Evolutionary conservation across 1,284 basidiomycete genomes (phyloP).

Genomic region (Ceratobasidium papillatum): DNA sequence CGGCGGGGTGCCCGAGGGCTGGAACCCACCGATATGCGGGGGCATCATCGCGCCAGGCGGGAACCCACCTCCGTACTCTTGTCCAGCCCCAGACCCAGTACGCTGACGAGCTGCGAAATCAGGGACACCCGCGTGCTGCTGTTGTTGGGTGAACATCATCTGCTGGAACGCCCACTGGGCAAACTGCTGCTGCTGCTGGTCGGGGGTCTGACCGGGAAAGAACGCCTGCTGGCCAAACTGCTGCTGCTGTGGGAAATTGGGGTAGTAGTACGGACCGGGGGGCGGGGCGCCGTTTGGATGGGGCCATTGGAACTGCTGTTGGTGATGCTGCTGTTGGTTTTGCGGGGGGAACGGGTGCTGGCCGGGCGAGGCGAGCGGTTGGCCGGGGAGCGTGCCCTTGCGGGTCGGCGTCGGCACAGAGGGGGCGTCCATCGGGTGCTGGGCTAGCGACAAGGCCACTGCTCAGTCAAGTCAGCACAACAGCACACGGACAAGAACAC

Average conservation of each 20-base stretch:
- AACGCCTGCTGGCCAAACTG: conserved; percentile 54
- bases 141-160: conserved; percentile 78
- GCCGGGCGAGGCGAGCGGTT: conserved; percentile 10
- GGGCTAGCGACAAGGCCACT: conserved; percentile 39
- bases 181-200: conserved; percentile 64
- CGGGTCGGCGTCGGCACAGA: conserved; percentile 18
- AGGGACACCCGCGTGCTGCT: conserved; percentile 53
- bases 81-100: conserved; percentile 26
- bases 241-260: conserved; percentile 10
- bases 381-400: conserved; percentile 22
- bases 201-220: conserved; percentile 64
- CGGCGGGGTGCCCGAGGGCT: conserved; percentile 50
- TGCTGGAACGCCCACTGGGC: conserved; percentile 87
- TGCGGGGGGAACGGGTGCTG: conserved; percentile 50
- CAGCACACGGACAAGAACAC: background rate
- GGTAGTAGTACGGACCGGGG: background rate
- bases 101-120: conserved; percentile 52
- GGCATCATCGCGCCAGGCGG: conserved; percentile 27
- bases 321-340: conserved; percentile 63
- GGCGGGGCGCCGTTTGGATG: background rate
- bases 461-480: conserved; percentile 7
- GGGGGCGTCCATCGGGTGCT: conserved; percentile 25
- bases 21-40: conserved; percentile 21
- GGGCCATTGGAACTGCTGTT: conserved; percentile 54
- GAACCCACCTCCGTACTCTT: conserved; percentile 7